phyloP scores from a whole-genome alignment of 805 yeast genomes.

The Wickerhamiella galacta region DNA sequence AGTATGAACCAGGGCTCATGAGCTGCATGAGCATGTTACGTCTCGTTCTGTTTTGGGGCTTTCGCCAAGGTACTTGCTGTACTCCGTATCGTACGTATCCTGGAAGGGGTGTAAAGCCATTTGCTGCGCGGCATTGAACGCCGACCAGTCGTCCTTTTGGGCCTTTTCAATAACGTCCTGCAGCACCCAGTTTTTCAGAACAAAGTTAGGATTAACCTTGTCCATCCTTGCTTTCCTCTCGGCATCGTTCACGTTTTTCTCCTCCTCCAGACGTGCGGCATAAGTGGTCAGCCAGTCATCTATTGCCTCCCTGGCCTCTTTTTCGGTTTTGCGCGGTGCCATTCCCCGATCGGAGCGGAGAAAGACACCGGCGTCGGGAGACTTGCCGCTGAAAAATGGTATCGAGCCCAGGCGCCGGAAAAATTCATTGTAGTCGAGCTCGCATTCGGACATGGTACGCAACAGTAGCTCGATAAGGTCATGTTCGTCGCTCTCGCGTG shows the following conservation, averaged over 20 bases:
- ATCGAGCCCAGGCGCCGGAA: constrained; percentile 44
- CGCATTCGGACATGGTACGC: constrained; percentile 39
- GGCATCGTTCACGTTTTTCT: constrained; percentile 24
- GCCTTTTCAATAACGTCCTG: constrained; percentile 62
- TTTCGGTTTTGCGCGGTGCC: constrained; percentile 17
- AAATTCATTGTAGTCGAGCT: constrained; percentile 66
- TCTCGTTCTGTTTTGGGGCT: constrained; percentile 38
- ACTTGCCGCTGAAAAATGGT: constrained; percentile 24
- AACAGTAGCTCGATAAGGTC: constrained; percentile 42
- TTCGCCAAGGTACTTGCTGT: constrained; percentile 40
- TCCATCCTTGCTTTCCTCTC: constrained; percentile 29
- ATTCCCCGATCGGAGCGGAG: constrained; percentile 22
- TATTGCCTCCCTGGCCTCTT: constrained; percentile 29
- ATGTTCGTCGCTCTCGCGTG: constrained; percentile 23
- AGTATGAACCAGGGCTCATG: too few relatives aligned
- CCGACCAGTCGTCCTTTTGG: constrained; percentile 31
- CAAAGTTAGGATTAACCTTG: constrained; percentile 54
- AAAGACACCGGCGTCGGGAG: constrained; percentile 17
- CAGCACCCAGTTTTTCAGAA: constrained; percentile 73
- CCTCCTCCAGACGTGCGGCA: constrained; percentile 26
- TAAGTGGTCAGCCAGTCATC: constrained; percentile 39
- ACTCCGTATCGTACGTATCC: constrained; percentile 42
- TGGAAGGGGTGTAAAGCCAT: constrained; percentile 72
- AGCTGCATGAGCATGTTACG: constrained; percentile 55
- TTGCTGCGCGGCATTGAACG: constrained; percentile 41